phyloP scores from a whole-genome alignment of 345 rosid genomes.

The Brassica nigra region DNA sequence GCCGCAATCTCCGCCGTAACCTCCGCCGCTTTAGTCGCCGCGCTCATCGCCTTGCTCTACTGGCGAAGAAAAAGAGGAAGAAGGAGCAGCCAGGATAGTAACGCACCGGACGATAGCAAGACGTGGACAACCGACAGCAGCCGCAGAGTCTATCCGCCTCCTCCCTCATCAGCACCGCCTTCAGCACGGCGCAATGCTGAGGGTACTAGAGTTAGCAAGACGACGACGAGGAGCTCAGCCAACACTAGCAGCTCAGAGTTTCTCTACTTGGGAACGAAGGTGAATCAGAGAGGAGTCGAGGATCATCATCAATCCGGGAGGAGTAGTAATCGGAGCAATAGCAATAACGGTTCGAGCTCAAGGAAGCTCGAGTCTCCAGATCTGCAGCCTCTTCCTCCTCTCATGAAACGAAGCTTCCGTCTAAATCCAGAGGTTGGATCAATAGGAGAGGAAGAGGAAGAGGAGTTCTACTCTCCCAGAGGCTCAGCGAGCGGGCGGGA shows the following conservation, averaged over 20 bases:
- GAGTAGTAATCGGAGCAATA: slow-evolving; percentile 18
- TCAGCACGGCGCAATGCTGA: slow-evolving; percentile 43
- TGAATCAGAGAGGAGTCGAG: slow-evolving; percentile 48
- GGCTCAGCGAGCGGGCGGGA: slow-evolving; percentile 68
- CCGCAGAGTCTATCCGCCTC: slow-evolving; percentile 41
- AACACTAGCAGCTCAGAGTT: slow-evolving; percentile 83
- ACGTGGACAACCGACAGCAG: slow-evolving; percentile 47
- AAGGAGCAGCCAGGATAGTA: slow-evolving; percentile 28
- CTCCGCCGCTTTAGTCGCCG: slow-evolving; percentile 50
- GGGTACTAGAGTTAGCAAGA: slow-evolving; percentile 32
- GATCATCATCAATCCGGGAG: slow-evolving; percentile 38
- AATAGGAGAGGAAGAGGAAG: slow-evolving; percentile 67
- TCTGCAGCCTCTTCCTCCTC: slow-evolving; percentile 90
- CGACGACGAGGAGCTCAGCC: slow-evolving; percentile 36
- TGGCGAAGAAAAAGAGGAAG: slow-evolving; percentile 55
- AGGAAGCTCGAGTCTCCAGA: slow-evolving; percentile 88
- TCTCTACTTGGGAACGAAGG: slow-evolving; percentile 78
- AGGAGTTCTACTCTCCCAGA: slow-evolving; percentile 92
- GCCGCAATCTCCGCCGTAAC: slow-evolving; percentile 53
- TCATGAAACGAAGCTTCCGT: slow-evolving; percentile 54
- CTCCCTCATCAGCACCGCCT: slow-evolving; percentile 60
- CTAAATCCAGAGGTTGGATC: slow-evolving; percentile 56
- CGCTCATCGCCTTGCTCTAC: slow-evolving; percentile 44
- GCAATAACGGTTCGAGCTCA: slow-evolving; percentile 46
- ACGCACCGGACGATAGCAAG: slow-evolving; percentile 49